Evolutionary conservation across 2,329 filamentous ascomycete genomes (phyloP), one percentile per base, ranked within the genome.

Genomic region (Penicillium sp.): DNA sequence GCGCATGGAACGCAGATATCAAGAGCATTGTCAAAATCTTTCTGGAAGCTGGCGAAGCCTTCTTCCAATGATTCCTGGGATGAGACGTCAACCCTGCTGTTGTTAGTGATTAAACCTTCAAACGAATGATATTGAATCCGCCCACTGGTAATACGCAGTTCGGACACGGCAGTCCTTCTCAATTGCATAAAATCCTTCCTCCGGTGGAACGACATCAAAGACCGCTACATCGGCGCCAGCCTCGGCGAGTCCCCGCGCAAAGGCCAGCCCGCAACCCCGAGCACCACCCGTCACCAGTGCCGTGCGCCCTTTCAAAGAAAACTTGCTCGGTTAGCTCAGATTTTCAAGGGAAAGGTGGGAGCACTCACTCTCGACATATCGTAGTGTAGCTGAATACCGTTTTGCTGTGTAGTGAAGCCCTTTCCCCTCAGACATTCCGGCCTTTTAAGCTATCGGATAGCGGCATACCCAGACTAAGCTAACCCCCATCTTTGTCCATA

Each of bases 231-330:
- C 68, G 8, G 78, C 78, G 2, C 77, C 78, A 19, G 76, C 77
- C 67, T 80, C 78, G 19, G 78, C 77, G 0, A 80, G 73, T 2
- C 75, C 78, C 53, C 76, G 64, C 3, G 76, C 77, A 58, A 80
- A 78, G 7, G 76, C 73, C 3, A 81, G 70, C 1, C 80, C 80
- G 49, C 77, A 77, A 6, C 79, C 79, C 49, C 76, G 68, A 9
- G 77, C 75, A n/a, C 77, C 79, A 21, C 79, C 79, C 1, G 79
- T 81, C 6, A 81, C 72, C 31, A 81, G 59, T 23, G 75, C 78
- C 4, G 75, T 79, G 29, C 80, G 78, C 19, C 79, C 80, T 59
- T 78, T 74, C 5, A 83, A 68, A 0, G 78, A 81, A 60, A 83
- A 82, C 79, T 81, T 17, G 41, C 12, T n/a, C 2, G 10, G 25